Evolutionary conservation across 768 basidiomycete genomes (phyloP).

Genomic region (Pleurotus tuoliensis): DNA sequence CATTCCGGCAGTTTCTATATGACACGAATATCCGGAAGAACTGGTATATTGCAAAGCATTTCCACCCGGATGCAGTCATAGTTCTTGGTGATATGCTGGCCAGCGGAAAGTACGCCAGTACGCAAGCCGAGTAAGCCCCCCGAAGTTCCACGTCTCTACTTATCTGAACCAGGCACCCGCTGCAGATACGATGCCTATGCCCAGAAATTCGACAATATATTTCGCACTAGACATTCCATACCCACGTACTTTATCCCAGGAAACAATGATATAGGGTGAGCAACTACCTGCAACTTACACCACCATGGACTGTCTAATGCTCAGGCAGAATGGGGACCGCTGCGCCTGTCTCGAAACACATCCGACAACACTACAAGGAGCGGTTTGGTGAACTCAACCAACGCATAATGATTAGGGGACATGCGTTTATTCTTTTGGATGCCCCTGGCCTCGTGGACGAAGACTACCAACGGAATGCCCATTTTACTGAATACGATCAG

Average conservation of each 20-base stretch:
- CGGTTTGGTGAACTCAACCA: conserved; percentile 71
- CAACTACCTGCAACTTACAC: background rate
- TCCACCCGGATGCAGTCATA: conserved; percentile 63
- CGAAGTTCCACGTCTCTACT: no score
- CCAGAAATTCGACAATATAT: conserved; percentile 59
- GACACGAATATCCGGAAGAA: conserved; percentile 63
- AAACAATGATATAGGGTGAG: conserved; percentile 77
- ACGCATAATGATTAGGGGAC: conserved; percentile 57
- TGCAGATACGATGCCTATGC: conserved; percentile 59
- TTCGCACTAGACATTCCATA: conserved; percentile 36
- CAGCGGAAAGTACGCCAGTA: conserved; percentile 50
- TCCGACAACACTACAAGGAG: conserved; percentile 53
- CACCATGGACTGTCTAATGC: background rate
- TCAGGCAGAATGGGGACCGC: conserved; percentile 50
- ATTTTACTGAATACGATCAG: conserved; percentile 42
- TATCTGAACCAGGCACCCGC: background rate
- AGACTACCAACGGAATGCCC: conserved; percentile 63
- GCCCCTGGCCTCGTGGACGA: conserved; percentile 81
- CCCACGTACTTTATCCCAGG: conserved; percentile 64
- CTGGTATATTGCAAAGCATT: conserved; percentile 59
- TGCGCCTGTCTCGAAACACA: conserved; percentile 43
- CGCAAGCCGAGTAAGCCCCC: conserved; percentile 35
- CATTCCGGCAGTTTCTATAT: conserved; percentile 37
- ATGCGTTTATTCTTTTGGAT: conserved; percentile 69
- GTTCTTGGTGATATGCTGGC: conserved; percentile 79